Evolutionary conservation across 768 basidiomycete genomes (phyloP), one percentile per base, ranked within the genome.

Genomic region (Austroboletus festivus): DNA sequence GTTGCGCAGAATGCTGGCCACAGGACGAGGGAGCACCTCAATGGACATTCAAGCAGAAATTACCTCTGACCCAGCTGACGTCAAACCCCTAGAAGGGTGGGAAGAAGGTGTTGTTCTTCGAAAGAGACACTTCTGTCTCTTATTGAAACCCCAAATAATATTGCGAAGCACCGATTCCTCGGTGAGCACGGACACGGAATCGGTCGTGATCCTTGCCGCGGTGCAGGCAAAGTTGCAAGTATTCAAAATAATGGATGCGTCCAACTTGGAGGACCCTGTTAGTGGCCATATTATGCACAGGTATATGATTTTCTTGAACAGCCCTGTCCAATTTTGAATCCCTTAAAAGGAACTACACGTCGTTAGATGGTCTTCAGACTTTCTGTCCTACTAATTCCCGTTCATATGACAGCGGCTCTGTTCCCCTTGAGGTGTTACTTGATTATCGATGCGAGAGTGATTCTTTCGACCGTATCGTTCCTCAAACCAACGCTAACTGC

Each of bases 361-460:
- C 81, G 5, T 68, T 96, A 46, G 82, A 81, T 43, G 90, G 90
- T 2, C 74, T 97, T 26, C 94, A 98, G 66, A 81, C 84, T 8
- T 98, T 95, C 70, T 84, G 88, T 33, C 94, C 94, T 1, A 73
- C 75, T 2, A 59, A 68, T 24, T 53, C 64, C 11, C 61, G 68
- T 41, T 60, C 66, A n/a, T 71, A 70, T 6, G 71, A 70, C 20
- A 73, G 75, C 63, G 77, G 76, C 13, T 77, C 75, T 47, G 82
- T 98, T 22, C 94, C 94, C n/a, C 74, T 93, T 20, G 94, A 98
- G 68, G 87, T 93, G 35, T 68, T 94, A 44, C 81, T 95, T 47
- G 93, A 97, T 68, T 77, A 84, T 44, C 80, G 85, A 38, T 88
- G 87, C 60, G 89, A 93, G 68, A 86, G 82, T 51, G 73, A 75